Evolutionary conservation across 2,329 filamentous ascomycete genomes (phyloP).

Genomic region (Cercospora beticola): DNA sequence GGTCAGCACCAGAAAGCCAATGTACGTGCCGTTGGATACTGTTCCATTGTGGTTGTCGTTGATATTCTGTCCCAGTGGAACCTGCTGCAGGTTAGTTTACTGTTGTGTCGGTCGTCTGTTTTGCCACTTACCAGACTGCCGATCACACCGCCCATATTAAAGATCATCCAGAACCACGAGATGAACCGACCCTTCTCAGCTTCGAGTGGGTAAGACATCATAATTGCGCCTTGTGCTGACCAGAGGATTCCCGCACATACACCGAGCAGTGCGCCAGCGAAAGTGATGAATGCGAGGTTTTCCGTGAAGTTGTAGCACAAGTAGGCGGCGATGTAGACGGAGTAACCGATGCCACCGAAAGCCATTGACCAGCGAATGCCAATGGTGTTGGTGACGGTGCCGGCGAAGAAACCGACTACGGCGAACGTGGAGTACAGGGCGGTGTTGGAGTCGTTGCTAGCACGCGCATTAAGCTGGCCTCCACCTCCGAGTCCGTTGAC

Average conservation of each 20-base stretch:
- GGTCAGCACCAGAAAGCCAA: conserved; percentile 84
- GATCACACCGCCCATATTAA: conserved; percentile 88
- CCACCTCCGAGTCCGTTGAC: conserved; percentile 53
- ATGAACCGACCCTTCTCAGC: conserved; percentile 83
- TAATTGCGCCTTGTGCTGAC: conserved; percentile 80
- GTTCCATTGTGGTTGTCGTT: conserved; percentile 52
- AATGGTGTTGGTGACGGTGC: conserved; percentile 73
- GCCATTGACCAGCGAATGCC: conserved; percentile 68
- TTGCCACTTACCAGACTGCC: conserved; percentile 61
- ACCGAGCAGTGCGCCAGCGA: conserved; percentile 73
- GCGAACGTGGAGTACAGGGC: conserved; percentile 73
- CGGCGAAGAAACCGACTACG: conserved; percentile 63
- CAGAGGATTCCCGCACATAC: conserved; percentile 77
- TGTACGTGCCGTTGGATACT: conserved; percentile 78
- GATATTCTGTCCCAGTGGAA: conserved; percentile 72
- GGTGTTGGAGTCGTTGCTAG: conserved; percentile 65
- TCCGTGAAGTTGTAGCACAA: conserved; percentile 67
- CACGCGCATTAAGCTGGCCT: conserved; percentile 48
- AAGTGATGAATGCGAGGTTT: conserved; percentile 70
- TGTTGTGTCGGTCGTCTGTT: background rate
- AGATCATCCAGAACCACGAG: conserved; percentile 91
- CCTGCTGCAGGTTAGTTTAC: conserved; percentile 42
- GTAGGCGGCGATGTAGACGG: conserved; percentile 70
- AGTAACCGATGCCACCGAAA: conserved; percentile 75
- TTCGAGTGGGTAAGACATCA: conserved; percentile 87